These are phyloP conservation scores for Kwoniella sp. DNA, from an alignment of 768 basidiomycete species.

Conservation along the genomic window DNA sequence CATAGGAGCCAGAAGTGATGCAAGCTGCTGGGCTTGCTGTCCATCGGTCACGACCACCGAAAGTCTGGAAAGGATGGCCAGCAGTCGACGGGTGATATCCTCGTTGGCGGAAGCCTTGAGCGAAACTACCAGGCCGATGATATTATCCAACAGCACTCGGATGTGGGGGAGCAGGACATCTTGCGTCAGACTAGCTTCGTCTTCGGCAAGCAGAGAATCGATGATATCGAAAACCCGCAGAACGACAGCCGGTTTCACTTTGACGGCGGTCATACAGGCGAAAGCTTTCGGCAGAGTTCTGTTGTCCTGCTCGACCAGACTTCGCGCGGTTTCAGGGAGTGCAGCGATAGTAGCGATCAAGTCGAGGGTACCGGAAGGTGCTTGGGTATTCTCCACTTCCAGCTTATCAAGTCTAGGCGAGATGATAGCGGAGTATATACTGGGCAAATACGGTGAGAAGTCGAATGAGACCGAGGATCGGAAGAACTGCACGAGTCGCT, in stretches of 20 bases:
- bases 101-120: conserved; percentile 59
- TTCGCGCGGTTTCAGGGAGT: conserved; percentile 63
- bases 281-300: conserved; percentile 75
- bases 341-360: conserved; percentile 78
- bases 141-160: conserved; percentile 66
- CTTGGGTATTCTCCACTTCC: conserved; percentile 84
- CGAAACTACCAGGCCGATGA: conserved; percentile 70
- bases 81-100: conserved; percentile 74
- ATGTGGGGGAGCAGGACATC: conserved; percentile 67
- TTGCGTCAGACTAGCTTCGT: conserved; percentile 66
- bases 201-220: conserved; percentile 64
- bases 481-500: conserved; percentile 87
- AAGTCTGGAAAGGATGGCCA: conserved; percentile 75
- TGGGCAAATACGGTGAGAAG: conserved; percentile 69
- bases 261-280: conserved; percentile 74
- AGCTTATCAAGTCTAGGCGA: conserved; percentile 76
- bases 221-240: conserved; percentile 81
- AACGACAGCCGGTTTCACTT: conserved; percentile 84
- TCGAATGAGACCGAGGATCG: conserved; percentile 72
- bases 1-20: conserved; percentile 74
- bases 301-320: conserved; percentile 71
- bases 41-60: conserved; percentile 73
- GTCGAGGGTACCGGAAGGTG: conserved; percentile 84
- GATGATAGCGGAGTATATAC: conserved; percentile 72
- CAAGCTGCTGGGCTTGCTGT: conserved; percentile 71